Evolutionary conservation across 495 filamentous ascomycete species (phyloP), one percentile per base, ranked within the genome.

Genomic region (Tuber aestivum): DNA sequence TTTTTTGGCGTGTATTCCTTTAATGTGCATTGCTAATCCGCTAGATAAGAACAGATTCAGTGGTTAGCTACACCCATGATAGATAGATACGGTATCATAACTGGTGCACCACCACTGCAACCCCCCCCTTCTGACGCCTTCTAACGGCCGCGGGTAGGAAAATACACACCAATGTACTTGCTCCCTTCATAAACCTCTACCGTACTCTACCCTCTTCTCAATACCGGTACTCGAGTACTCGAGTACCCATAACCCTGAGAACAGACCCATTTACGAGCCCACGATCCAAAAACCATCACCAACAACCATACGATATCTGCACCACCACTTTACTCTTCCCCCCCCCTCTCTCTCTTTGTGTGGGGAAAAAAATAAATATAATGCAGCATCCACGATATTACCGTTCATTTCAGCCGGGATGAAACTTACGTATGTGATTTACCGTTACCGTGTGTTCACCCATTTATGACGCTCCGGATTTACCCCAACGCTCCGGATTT

Each of bases 381-480:
- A 27, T 61, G 50, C 50, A 61, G 50, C 50, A 32, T 61, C n/a
- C 50, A 61, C 50, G 50, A 61, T 27, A 61, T 61, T 61, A 61
- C 50, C 50, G 50, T 61, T 61, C 50, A 61, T 61, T 61, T 61
- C n/a, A 32, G 50, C 50, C 50, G 23, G 50, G 50, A 61, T 61
- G 50, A 61, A 61, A 61, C 50, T 61, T 61, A 61, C 50, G 23
- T 61, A 61, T 61, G 50, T 61, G 50, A 61, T 61, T 27, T 61
- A 61, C 50, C 50, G 50, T 61, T 61, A 61, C 50, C n/a, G n/a
- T 61, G 50, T 61, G n/a, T 61, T 61, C 14, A 61, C 12, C n/a
- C n/a, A 61, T 61, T 61, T 32, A 61, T 61, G 23, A 32, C n/a
- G n/a, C 50, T 61, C 50, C 23, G 23, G 14, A 61, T 32, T 56